Percentiles rank a stretch among this genome's conserved stretches.
Evolutionary conservation across 495 filamentous ascomycete genomes (phyloP).

Genomic region (Hyaloscypha finlandica): DNA sequence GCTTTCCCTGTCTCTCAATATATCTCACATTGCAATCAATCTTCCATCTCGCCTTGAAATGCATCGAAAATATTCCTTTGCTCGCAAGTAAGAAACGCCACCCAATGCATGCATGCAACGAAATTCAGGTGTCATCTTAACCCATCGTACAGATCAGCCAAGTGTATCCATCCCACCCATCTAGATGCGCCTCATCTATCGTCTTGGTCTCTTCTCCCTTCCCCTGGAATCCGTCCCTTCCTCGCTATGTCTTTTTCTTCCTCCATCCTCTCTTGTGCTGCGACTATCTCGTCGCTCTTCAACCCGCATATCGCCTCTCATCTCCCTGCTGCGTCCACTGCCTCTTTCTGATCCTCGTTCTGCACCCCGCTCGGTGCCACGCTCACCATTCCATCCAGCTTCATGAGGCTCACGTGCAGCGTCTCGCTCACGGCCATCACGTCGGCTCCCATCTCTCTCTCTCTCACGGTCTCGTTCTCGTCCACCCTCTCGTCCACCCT

Average conservation of each 20-base stretch:
- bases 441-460: slow-evolving; percentile 18
- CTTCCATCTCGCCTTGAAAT: slow-evolving; percentile 13
- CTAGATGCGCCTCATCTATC: slow-evolving; percentile 14
- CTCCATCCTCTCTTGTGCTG: slow-evolving; percentile 17
- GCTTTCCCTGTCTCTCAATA: too few species aligned
- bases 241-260: slow-evolving; percentile 42
- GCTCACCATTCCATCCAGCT: slow-evolving; percentile 17
- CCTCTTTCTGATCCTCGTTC: slow-evolving; percentile 14
- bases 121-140: slow-evolving; percentile 10
- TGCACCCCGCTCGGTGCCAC: slow-evolving; percentile 13
- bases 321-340: slow-evolving; percentile 23
- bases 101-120: slow-evolving; percentile 16
- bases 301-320: slow-evolving; percentile 18
- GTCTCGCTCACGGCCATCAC: slow-evolving; percentile 26
- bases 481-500: slow-evolving; percentile 34
- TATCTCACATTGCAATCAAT: not conserved
- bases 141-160: slow-evolving; percentile 21
- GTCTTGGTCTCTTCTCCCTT: slow-evolving; percentile 33
- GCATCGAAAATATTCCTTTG: not conserved
- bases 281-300: slow-evolving; percentile 27
- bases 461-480: slow-evolving; percentile 29
- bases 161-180: not conserved
- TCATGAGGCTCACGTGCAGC: slow-evolving; percentile 23
- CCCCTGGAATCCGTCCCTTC: slow-evolving; percentile 32
- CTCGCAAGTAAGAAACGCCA: slow-evolving; percentile 10